phyloP scores from a whole-genome alignment of 768 basidiomycete genomes.

The Lenzites betulinus region DNA sequence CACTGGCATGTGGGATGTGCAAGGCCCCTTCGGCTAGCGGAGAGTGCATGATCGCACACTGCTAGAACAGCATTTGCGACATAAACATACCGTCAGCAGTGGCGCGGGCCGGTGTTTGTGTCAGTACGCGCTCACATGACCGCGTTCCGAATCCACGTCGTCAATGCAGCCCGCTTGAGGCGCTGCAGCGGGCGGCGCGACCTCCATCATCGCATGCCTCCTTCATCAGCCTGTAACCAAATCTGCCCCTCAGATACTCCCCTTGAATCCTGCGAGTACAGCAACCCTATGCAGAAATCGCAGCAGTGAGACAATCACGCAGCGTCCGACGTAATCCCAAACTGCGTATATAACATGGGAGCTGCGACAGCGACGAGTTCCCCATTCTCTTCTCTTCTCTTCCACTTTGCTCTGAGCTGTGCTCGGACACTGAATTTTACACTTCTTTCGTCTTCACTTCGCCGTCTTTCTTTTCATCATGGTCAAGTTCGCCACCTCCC shows the following conservation, averaged over 20 bases:
- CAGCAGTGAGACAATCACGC: background rate
- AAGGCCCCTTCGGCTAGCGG: background rate
- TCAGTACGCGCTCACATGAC: slow-evolving; percentile 2
- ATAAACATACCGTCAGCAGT: no score
- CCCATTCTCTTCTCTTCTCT: slow-evolving; percentile 5
- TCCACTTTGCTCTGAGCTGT: slow-evolving; percentile 1
- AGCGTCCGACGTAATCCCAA: background rate
- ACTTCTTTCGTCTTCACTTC: background rate
- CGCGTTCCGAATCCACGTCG: background rate
- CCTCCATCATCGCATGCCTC: background rate
- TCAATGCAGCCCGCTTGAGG: background rate
- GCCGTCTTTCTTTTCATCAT: slow-evolving; percentile 11
- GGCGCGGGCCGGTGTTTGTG: no score
- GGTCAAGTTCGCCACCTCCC: slow-evolving; percentile 35
- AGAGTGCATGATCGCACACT: background rate
- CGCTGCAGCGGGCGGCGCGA: background rate
- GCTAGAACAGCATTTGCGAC: background rate
- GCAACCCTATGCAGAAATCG: background rate
- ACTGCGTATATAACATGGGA: background rate
- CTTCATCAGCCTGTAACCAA: slow-evolving; percentile 1
- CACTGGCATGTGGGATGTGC: no score
- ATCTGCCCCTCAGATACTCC: background rate
- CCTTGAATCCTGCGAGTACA: background rate
- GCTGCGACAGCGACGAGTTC: background rate
- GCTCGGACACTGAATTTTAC: slow-evolving; percentile 3